Evolutionary conservation across 2,329 filamentous ascomycete species (phyloP).

Genomic region (Neofusicoccum parvum): DNA sequence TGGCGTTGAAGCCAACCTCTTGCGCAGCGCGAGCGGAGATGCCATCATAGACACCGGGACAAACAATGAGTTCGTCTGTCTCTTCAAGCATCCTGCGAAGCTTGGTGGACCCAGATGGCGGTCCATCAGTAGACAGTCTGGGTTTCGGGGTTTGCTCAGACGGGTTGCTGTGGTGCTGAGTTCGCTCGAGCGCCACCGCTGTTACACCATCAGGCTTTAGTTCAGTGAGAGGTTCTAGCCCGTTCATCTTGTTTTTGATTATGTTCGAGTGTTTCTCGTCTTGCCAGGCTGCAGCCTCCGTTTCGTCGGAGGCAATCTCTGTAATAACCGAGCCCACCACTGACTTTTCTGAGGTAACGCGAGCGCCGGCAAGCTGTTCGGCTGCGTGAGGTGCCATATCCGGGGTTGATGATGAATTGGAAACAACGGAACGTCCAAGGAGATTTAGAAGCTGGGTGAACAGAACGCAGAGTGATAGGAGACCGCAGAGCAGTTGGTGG

Average conservation of each 20-base stretch:
- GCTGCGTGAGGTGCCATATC: neutral
- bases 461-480: neutral
- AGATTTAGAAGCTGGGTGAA: neutral
- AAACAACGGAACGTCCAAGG: neutral
- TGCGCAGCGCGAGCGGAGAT: slow-evolving; percentile 66
- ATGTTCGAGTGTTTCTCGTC: neutral
- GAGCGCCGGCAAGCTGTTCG: neutral
- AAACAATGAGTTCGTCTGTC: slow-evolving; percentile 50
- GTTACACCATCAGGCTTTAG: neutral
- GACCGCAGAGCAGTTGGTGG: neutral
- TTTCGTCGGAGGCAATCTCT: neutral
- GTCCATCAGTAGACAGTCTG: neutral
- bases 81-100: slow-evolving; percentile 35
- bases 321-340: neutral
- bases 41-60: slow-evolving; percentile 70
- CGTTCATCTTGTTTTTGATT: neutral
- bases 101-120: neutral
- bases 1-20: slow-evolving; percentile 60
- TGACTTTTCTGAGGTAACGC: neutral
- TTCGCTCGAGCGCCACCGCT: neutral
- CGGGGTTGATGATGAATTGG: neutral
- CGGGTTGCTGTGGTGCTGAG: neutral
- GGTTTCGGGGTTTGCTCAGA: neutral
- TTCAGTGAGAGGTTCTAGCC: neutral
- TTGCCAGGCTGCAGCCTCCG: neutral